Evolutionary conservation across 306 rosid genomes (phyloP), one percentile per base, ranked within the genome.

Genomic region (Citrullus colocynthis): DNA sequence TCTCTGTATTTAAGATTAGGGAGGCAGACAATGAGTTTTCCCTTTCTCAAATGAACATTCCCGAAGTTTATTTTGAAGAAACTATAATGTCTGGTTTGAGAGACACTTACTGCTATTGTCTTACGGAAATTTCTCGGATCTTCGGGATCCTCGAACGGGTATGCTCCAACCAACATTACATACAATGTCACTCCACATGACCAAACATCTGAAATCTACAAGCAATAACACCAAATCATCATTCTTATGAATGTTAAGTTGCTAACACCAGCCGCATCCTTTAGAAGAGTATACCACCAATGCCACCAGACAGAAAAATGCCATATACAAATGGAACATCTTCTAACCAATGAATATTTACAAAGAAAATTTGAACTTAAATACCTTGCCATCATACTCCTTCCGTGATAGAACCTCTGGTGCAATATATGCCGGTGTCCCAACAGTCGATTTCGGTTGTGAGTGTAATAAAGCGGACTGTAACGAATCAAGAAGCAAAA

Each of bases 351-450:
- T 5, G 54, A 21, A 67, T 67, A 10, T n/a, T 41, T 5, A 45
- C 39, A 70, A 20, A 45, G 39, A 45, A 70, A 36, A 11, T 21
- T 4, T 21, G 37, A 74, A 60, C 42, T 41, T 73, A 44, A 21
- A 71, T 89, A 95, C 98, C 96, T 95, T 95, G 63, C 98, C 97
- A 67, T 95, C 96, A 49, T 90, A 95, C 67, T 89, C 97, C 82
- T 89, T 91, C 56, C 92, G 83, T 0, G 89, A 85, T 57, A 95
- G 81, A 84, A 95, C 87, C 84, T 95, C 99, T 0, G 99, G 99
- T 20, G 99, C 99, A 60, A 95, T 83, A 80, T 92, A 95, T 39
- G 96, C 98, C 63, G 99, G 99, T 2, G 99, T 95, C 88, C 99
- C 99, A 24, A 95, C 97, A 0, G 90, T 82, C 74, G 99, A 95